phyloP scores from a whole-genome alignment of 768 basidiomycete genomes.

The Tulasnella sp. region DNA sequence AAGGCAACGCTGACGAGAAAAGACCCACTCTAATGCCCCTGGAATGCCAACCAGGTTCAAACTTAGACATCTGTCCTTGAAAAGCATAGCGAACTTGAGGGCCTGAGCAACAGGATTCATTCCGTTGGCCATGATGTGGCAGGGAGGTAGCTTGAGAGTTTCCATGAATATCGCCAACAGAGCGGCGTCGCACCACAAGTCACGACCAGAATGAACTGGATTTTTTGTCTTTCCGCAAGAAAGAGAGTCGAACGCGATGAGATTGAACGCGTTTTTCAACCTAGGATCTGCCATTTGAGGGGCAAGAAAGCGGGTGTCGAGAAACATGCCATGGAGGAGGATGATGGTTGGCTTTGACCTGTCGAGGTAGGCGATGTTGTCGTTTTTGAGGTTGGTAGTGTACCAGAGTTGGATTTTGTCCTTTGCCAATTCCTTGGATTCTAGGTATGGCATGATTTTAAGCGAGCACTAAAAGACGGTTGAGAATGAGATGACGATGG shows the following conservation, averaged over 20 bases:
- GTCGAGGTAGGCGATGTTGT: slow-evolving; percentile 55
- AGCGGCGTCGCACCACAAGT: slow-evolving; percentile 68
- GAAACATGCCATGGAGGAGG: slow-evolving; percentile 52
- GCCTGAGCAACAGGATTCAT: slow-evolving; percentile 43
- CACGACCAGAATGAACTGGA: slow-evolving; percentile 29
- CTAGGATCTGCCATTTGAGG: slow-evolving; percentile 56
- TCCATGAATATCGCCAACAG: slow-evolving; percentile 51
- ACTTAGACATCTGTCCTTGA: slow-evolving; percentile 15
- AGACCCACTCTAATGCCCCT: slow-evolving; percentile 12
- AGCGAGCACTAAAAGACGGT: background rate
- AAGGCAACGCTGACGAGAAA: background rate
- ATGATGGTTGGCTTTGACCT: slow-evolving; percentile 51
- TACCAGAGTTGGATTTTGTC: slow-evolving; percentile 53
- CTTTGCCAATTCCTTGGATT: slow-evolving; percentile 1
- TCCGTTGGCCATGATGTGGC: slow-evolving; percentile 62
- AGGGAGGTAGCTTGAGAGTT: slow-evolving; percentile 50
- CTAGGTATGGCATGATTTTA: slow-evolving; percentile 4
- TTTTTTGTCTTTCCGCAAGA: slow-evolving; percentile 33
- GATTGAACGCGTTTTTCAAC: slow-evolving; percentile 43
- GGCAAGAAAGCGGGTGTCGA: slow-evolving; percentile 57
- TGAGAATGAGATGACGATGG: background rate
- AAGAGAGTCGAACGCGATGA: slow-evolving; percentile 65
- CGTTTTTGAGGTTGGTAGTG: slow-evolving; percentile 44
- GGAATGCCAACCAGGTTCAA: slow-evolving; percentile 16
- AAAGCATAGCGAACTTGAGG: slow-evolving; percentile 36